A percentile compares a stretch with the other conserved stretches of the same genome.
Conservation (phyloP, 768 basidiomycete genomes). For the Xerocomellus chrysenteron region DNA sequence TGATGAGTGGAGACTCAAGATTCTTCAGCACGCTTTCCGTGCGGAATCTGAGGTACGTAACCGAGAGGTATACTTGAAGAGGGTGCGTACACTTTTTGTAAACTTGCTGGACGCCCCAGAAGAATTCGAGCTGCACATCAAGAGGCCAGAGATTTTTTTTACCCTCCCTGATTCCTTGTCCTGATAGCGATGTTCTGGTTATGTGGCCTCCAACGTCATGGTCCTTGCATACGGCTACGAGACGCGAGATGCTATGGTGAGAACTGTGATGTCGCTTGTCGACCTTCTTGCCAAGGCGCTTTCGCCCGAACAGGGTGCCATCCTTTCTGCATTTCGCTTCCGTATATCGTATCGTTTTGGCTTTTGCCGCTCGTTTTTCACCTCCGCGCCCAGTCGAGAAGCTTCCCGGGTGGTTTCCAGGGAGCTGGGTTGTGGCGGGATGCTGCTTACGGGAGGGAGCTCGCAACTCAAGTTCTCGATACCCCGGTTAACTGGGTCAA, state of each 20-base stretch:
- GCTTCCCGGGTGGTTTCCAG: slow-evolving; percentile 28
- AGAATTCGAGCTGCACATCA: slow-evolving; percentile 26
- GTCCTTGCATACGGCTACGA: slow-evolving; percentile 28
- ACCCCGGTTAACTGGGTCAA: slow-evolving; percentile 27
- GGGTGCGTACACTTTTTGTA: slow-evolving; percentile 19
- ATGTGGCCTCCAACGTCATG: slow-evolving; percentile 27
- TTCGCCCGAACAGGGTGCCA: slow-evolving; percentile 18
- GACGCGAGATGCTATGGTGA: slow-evolving; percentile 20
- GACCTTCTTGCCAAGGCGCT: slow-evolving; percentile 21
- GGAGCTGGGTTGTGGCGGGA: slow-evolving; percentile 19
- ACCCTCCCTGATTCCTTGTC: no score
- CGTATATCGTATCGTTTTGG: slow-evolving; percentile 9
- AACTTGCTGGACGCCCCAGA: slow-evolving; percentile 22
- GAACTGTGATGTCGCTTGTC: slow-evolving; percentile 15
- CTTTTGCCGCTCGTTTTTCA: neutral
- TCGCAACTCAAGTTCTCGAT: slow-evolving; percentile 22
- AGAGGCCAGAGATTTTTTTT: slow-evolving; percentile 5
- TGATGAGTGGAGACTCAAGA: slow-evolving; percentile 28
- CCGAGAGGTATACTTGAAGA: slow-evolving; percentile 22
- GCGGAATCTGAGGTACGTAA: slow-evolving; percentile 18
- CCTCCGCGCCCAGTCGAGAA: slow-evolving; percentile 12
- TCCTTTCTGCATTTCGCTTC: slow-evolving; percentile 23
- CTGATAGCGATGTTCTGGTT: slow-evolving; percentile 8
- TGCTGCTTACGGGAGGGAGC: slow-evolving; percentile 9
- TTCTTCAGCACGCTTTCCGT: slow-evolving; percentile 30